Base-by-base conservation (phyloP, 2,329 filamentous ascomycete species). In the Penicillium aurantiogriseum region DNA sequence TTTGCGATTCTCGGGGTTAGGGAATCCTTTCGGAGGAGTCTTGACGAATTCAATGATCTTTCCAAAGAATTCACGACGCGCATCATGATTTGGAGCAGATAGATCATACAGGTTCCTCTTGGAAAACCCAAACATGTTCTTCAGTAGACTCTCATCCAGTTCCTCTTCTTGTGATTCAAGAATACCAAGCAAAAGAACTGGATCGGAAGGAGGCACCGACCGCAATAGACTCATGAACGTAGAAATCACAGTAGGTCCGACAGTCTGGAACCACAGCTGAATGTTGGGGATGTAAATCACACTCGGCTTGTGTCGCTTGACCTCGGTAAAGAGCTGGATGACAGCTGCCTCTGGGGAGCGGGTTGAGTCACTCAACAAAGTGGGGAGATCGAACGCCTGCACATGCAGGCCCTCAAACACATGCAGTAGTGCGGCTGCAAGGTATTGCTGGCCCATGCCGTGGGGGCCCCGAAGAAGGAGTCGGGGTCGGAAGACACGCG, bases 261-360 rank as follows among this genome's bases (percentile, higher is more conserved):
- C 78, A 0, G 89, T 87, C 13, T 84, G 77, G 70, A 91, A 93
- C 94, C 94, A 99, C 8, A 88, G 84, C 64, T 96, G 90, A 48
- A 97, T 85, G 64, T 92, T 88, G 2, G 94, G 93, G 43, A 99
- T 89, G 74, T 92, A 97, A 51, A 99, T 94, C 38, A 97, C 91
- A 71, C 92, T 95, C 0, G 94, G 94, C 73, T 96, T 97, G 72
- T 97, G 92, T 38, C 92, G 87, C 73, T 93, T 91, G 38, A 96
- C 90, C 77, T 97, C 94, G 0, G 90, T 87, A 70, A 99, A 97
- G 8, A 96, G 81, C 63, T 92, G 88, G 13, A 96, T 91, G 62
- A 99, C 86, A 10, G 92, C 90, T 64, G 94, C 90, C 77, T 97
- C 94, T 17, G 89, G 84, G 1, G 90, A 86, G 65, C 91, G 85